A percentile compares a stretch with the other conserved stretches of the same genome.
Evolutionary conservation across 352 stramenopile genomes (phyloP).

Genomic region (Phytophthora hibernalis): DNA sequence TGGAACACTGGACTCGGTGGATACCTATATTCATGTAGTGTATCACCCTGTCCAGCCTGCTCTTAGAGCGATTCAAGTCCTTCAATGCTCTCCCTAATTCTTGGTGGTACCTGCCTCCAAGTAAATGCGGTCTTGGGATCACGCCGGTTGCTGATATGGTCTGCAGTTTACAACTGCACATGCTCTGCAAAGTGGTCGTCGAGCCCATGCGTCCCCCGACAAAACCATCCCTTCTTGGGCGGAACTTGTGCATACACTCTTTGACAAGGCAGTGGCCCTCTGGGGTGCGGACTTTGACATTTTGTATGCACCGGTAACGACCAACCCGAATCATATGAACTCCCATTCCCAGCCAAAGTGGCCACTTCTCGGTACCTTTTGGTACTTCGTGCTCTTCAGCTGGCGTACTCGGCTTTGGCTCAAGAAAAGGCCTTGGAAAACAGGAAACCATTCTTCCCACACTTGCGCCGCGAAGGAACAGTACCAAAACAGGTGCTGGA

Average conservation of each 20-base stretch:
- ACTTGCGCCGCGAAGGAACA: too few species aligned
- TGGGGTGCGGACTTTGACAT: not conserved
- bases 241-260: too few species aligned
- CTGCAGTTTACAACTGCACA: not conserved
- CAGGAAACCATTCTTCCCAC: too few species aligned
- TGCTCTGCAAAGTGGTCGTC: not conserved
- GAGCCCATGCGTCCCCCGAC: too few species aligned
- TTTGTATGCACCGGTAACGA: not conserved
- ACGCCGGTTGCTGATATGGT: not conserved
- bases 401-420: too few species aligned
- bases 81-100: not conserved
- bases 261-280: not conserved
- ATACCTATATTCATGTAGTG: conserved; percentile 21
- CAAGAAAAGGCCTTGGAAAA: too few species aligned
- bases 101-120: too few species aligned
- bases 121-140: not conserved
- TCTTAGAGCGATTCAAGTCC: too few species aligned
- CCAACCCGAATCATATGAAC: not conserved
- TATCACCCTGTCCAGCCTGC: conserved; percentile 22
- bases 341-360: too few species aligned
- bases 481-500: too few species aligned
- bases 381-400: too few species aligned
- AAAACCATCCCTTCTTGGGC: not conserved
- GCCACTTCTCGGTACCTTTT: too few species aligned
- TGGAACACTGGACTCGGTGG: not conserved